phyloP scores from a whole-genome alignment of 345 rosid species.

The Acer campestre region DNA sequence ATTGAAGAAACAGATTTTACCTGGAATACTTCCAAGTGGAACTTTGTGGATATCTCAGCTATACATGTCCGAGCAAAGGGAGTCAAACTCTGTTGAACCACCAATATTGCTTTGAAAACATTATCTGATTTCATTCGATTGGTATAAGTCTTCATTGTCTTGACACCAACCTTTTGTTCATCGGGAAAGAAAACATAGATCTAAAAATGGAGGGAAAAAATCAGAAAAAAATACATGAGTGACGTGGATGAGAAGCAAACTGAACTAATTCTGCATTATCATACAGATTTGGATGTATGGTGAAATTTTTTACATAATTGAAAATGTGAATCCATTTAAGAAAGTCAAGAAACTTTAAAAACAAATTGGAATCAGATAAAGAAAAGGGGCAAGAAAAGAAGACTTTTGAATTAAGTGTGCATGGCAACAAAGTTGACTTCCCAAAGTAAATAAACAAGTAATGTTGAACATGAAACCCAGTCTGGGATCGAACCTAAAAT shows the following conservation, averaged over 20 bases:
- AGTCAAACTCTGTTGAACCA: constrained; percentile 79
- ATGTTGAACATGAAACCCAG: no score
- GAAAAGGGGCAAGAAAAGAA: not conserved
- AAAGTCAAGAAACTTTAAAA: not conserved
- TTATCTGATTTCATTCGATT: constrained; percentile 85
- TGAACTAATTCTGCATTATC: not conserved
- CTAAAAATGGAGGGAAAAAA: constrained; percentile 28
- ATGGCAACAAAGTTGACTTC: not conserved
- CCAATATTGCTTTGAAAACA: constrained; percentile 76
- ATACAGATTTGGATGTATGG: not conserved
- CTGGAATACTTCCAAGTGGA: constrained; percentile 89
- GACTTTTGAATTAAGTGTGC: not conserved
- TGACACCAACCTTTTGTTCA: constrained; percentile 80
- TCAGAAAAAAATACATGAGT: not conserved
- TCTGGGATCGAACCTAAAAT: no score
- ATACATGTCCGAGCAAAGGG: constrained; percentile 85
- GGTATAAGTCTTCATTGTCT: constrained; percentile 88
- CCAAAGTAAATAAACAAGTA: not conserved
- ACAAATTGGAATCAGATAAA: not conserved
- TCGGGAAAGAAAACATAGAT: constrained; percentile 88
- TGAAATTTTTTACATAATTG: not conserved
- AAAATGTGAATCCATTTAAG: not conserved
- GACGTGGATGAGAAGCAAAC: not conserved
- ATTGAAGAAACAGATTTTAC: constrained; percentile 29
- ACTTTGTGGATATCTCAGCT: constrained; percentile 63